Conservation (phyloP, 129 eudicot species). For the Flaveria sonorensis region DNA sequence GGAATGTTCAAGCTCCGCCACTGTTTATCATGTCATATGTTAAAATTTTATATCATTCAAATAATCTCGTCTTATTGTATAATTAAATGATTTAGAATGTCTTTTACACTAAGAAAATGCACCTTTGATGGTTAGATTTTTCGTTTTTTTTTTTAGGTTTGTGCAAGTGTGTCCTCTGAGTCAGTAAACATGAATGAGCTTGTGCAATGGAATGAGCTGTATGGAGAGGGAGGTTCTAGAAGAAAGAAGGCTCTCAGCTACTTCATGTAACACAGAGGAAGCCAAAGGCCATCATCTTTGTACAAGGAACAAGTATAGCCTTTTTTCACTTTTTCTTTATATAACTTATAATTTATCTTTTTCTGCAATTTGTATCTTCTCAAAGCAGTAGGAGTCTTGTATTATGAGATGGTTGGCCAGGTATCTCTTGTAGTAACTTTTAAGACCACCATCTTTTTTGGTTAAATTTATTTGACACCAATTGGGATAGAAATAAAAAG, state of each 20-base stretch:
- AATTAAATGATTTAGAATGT: neutral
- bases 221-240: slow-evolving; percentile 87
- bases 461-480: slow-evolving; percentile 20
- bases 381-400: neutral
- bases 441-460: slow-evolving; percentile 11
- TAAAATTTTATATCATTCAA: neutral
- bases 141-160: slow-evolving; percentile 45
- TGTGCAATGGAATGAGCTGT: slow-evolving; percentile 78
- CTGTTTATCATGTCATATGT: no score
- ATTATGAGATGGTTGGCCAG: slow-evolving; percentile 42
- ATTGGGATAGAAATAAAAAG: slow-evolving; percentile 21
- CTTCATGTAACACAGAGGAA: slow-evolving; percentile 37
- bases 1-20: no score
- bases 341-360: slow-evolving; percentile 4
- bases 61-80: neutral
- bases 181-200: slow-evolving; percentile 78
- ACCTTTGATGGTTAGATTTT: no score
- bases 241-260: slow-evolving; percentile 76
- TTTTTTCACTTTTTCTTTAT: slow-evolving; percentile 9
- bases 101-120: no score
- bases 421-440: slow-evolving; percentile 31
- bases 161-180: slow-evolving; percentile 83
- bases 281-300: slow-evolving; percentile 33
- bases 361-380: slow-evolving; percentile 26
- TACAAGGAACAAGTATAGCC: slow-evolving; percentile 45